Base-by-base conservation (phyloP, 768 basidiomycete genomes). In the Lentinula raphanica region DNA sequence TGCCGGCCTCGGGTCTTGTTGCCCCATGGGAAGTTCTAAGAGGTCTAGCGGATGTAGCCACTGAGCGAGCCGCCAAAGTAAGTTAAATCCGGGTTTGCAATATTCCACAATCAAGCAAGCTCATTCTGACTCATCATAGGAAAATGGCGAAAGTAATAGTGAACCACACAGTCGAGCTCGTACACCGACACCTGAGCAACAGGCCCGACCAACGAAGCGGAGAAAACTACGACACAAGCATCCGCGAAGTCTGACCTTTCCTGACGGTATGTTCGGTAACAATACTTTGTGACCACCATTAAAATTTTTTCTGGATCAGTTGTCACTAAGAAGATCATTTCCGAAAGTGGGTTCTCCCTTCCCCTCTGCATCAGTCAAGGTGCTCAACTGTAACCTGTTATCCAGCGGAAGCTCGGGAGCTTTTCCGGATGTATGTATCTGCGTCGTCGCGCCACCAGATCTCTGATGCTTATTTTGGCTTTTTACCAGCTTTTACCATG, bases 1-100 rank as follows among this genome's bases (percentile, higher is more conserved):
- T 94, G 13, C 92, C 92, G 0, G 87, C 88, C 36, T 82, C 81
- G 39, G 90, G 92, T 49, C 80, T 94, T 48, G 85, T 92, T 55
- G 92, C 91, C 8, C 92, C 92, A 50, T 90, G 89, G 86, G 90
- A 92, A 72, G 91, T 92, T 40, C 76, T 92, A 53, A 78, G 89
- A 62, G 87, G 88, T 48, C 71, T 92, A 59, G 90, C 90, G 36
- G 88, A 90, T 73, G 89, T 90, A 29, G 90, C 90, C 35, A 86
- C 84, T 58, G 84, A 90, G 68, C 80, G 87, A 54, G 90, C 88
- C 60, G 85, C 85, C 54, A 88, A 88, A 80, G 90, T 87, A 67
- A 56, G 76, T 27, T 23, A 27, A 35, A 35, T n/a, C n/a, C n/a
- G n/a, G n/a, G 32, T 35, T 35, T 35, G 13, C 9, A 7, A 36